Conservation (phyloP, 257 asterid genomes). For the Agastache rugosa region DNA sequence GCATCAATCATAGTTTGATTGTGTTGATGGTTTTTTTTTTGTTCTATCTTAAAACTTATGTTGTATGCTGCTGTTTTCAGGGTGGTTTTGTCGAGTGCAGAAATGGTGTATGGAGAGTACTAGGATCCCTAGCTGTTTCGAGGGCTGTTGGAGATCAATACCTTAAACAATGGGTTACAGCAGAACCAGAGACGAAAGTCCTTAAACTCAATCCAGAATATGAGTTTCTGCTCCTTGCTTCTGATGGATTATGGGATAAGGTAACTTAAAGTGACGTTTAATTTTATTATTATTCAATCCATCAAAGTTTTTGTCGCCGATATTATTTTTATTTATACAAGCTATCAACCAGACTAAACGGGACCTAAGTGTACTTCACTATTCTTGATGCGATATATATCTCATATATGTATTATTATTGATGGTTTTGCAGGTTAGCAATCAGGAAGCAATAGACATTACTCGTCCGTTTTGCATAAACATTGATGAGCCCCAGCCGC, state of each 20-base stretch:
- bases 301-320: not conserved
- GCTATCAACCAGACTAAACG: not conserved
- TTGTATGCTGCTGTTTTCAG: constrained; percentile 39
- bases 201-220: constrained; percentile 54
- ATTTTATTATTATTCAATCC: not conserved
- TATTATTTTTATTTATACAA: not conserved
- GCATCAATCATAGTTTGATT: not conserved
- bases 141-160: constrained; percentile 82
- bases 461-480: constrained; percentile 54
- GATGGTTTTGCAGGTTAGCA: constrained; percentile 60
- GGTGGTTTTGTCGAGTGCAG: constrained; percentile 83
- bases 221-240: constrained; percentile 90
- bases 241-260: constrained; percentile 97
- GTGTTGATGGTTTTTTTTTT: not conserved
- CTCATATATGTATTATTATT: not conserved
- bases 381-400: not conserved
- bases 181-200: constrained; percentile 77
- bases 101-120: constrained; percentile 77
- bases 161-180: constrained; percentile 83
- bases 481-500: constrained; percentile 43
- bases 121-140: constrained; percentile 87
- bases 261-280: constrained; percentile 33
- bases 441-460: constrained; percentile 82
- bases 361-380: not conserved
- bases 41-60: constrained; percentile 28